phyloP scores from a whole-genome alignment of 345 rosid genomes.

The Eucalyptus sp. region DNA sequence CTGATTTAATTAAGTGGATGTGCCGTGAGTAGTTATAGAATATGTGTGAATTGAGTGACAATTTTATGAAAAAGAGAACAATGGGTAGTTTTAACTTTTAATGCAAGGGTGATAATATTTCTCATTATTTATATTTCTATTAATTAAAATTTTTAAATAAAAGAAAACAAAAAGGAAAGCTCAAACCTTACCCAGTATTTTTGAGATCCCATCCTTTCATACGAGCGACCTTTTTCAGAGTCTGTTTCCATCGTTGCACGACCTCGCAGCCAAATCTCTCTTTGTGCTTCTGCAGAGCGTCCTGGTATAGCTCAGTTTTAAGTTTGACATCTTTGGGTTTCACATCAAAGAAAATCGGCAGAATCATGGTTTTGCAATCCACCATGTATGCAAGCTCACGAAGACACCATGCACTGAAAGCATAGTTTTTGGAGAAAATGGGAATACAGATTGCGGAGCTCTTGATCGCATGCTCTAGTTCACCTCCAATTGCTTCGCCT shows the following conservation, averaged over 20 bases:
- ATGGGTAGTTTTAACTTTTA: neutral
- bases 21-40: neutral
- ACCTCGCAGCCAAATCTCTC: neutral
- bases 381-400: neutral
- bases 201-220: neutral
- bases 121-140: no score
- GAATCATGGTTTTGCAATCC: neutral
- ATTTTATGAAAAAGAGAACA: neutral
- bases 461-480: neutral
- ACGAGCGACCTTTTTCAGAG: neutral
- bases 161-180: no score
- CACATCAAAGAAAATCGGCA: neutral
- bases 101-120: no score
- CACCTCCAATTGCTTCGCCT: no score
- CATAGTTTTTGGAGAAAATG: neutral
- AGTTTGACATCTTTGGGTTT: neutral
- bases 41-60: neutral
- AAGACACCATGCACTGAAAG: neutral
- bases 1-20: neutral
- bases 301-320: neutral
- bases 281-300: neutral
- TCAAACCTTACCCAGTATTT: neutral
- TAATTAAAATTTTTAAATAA: no score
- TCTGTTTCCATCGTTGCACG: neutral
- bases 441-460: neutral